A percentile compares a stretch with the other conserved stretches of the same genome.
phyloP scores from a whole-genome alignment of 2,329 filamentous ascomycete genomes.

The Beauveria varroae region DNA sequence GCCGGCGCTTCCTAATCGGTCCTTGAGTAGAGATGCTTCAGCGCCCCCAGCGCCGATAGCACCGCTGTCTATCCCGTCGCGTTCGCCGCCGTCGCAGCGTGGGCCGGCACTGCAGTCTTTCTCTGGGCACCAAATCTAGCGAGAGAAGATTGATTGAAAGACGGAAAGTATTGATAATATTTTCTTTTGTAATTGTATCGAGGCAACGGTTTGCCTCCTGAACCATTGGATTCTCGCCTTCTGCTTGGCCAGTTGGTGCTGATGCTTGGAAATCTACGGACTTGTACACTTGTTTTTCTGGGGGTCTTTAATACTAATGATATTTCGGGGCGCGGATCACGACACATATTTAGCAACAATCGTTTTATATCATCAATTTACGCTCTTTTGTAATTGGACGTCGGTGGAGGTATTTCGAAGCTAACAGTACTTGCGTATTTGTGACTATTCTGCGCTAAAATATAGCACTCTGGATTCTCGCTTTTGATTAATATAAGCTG shows the following conservation, averaged over 20 bases:
- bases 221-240: not conserved
- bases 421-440: no score
- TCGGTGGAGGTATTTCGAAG: no score
- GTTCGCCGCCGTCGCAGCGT: not conserved
- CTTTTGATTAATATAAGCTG: no score
- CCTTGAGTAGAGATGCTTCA: constrained; percentile 5
- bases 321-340: not conserved
- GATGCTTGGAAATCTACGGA: not conserved
- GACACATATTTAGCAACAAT: not conserved
- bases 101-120: not conserved
- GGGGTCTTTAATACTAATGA: not conserved
- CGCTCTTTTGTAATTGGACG: not conserved
- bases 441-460: no score
- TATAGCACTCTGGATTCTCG: no score
- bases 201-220: not conserved
- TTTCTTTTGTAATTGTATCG: not conserved
- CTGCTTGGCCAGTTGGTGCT: not conserved
- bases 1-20: constrained; percentile 12
- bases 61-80: not conserved
- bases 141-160: not conserved
- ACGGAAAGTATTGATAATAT: not conserved
- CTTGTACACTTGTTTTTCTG: not conserved
- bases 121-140: not conserved
- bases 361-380: not conserved
- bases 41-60: not conserved